These are phyloP conservation scores for Pleurotus platypus DNA, from an alignment of 768 basidiomycete genomes.

Conservation along the genomic window DNA sequence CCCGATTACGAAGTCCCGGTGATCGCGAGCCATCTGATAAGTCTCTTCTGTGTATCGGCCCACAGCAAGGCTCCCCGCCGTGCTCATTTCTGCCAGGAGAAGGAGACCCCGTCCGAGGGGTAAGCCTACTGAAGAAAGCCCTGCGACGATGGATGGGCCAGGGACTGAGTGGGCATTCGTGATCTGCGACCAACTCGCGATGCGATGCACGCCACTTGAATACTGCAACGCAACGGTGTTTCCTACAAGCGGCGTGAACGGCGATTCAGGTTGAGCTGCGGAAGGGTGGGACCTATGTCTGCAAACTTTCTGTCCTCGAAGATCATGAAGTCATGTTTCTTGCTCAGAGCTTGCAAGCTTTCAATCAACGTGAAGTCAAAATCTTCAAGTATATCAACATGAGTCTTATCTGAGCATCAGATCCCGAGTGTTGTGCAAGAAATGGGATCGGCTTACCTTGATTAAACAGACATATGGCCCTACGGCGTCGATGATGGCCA, in stretches of 20 bases:
- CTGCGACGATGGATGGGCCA: constrained; percentile 92
- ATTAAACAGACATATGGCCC: constrained; percentile 90
- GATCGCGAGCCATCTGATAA: constrained; percentile 80
- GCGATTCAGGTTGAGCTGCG: neutral
- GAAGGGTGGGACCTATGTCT: constrained; percentile 74
- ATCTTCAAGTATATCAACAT: constrained; percentile 94
- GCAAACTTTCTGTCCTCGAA: constrained; percentile 99
- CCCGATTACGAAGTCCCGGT: constrained; percentile 89
- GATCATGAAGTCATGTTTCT: constrained; percentile 88
- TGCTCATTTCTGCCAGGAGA: constrained; percentile 95
- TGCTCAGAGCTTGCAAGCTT: constrained; percentile 64
- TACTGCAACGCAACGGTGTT: constrained; percentile 97
- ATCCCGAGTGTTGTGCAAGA: constrained; percentile 19
- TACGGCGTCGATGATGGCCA: constrained; percentile 83
- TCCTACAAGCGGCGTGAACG: constrained; percentile 45
- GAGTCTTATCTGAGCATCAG: constrained; percentile 59
- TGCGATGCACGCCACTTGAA: constrained; percentile 87
- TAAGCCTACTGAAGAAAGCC: constrained; percentile 81
- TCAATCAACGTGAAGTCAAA: constrained; percentile 73
- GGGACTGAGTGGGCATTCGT: constrained; percentile 97
- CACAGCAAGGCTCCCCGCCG: constrained; percentile 77
- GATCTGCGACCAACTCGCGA: constrained; percentile 93
- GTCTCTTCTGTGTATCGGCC: constrained; percentile 83
- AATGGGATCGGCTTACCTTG: constrained; percentile 58
- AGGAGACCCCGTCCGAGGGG: constrained; percentile 85